Conservation (phyloP, 2,329 filamentous ascomycete species). For the Leptosphaerulina australis region DNA sequence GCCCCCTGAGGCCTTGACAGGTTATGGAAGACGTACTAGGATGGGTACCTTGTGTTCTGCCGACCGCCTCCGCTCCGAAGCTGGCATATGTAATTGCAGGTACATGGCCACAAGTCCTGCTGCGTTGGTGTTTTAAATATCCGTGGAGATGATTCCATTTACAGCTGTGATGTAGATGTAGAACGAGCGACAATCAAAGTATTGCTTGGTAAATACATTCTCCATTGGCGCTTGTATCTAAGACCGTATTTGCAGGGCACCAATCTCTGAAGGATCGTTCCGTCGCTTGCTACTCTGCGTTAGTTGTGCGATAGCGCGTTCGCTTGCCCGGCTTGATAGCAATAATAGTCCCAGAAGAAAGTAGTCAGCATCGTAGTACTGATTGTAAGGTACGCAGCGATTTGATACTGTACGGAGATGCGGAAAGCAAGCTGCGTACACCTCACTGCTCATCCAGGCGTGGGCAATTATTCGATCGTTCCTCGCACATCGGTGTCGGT, state of each 20-base stretch:
- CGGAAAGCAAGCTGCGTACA: slow-evolving; percentile 7
- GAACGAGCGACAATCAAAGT: slow-evolving; percentile 8
- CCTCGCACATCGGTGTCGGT: slow-evolving; percentile 25
- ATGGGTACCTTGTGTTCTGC: slow-evolving; percentile 30
- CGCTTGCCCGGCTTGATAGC: slow-evolving; percentile 3
- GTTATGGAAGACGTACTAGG: slow-evolving; percentile 23
- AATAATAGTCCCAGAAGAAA: not conserved
- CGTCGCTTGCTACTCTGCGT: slow-evolving; percentile 5
- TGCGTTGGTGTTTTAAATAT: slow-evolving; percentile 12
- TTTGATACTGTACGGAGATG: slow-evolving; percentile 13
- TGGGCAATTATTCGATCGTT: slow-evolving; percentile 36
- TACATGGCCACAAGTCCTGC: slow-evolving; percentile 16
- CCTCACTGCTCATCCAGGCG: slow-evolving; percentile 37
- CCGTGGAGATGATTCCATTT: slow-evolving; percentile 15
- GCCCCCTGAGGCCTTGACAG: slow-evolving; percentile 29
- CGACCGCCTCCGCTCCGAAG: slow-evolving; percentile 28
- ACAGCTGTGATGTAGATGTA: slow-evolving; percentile 20
- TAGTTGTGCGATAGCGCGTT: slow-evolving; percentile 10
- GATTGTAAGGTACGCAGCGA: slow-evolving; percentile 22
- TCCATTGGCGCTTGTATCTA: too few species aligned
- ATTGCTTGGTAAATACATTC: too few species aligned
- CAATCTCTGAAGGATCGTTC: not conserved
- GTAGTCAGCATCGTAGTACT: slow-evolving; percentile 26
- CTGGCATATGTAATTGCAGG: slow-evolving; percentile 17
- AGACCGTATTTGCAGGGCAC: not conserved